Evolutionary conservation across 192 early-diverging fungal genomes (phyloP).

Genomic region (Spinellus fusiger): DNA sequence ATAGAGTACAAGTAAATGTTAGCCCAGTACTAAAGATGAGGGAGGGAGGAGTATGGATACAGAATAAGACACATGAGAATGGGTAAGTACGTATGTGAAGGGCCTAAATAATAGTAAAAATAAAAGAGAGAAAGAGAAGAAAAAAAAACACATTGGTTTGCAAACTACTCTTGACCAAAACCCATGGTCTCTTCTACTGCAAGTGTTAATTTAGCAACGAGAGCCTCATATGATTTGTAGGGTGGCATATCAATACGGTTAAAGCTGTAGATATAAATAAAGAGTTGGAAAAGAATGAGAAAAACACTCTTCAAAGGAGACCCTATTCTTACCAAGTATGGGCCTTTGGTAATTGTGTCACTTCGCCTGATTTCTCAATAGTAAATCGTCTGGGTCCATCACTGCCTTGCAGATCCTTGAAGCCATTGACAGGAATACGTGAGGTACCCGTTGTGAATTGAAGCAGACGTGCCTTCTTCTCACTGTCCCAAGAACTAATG

Average conservation of each 20-base stretch:
- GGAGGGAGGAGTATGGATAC: too few relatives aligned
- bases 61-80: too few relatives aligned
- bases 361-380: slow-evolving; percentile 90
- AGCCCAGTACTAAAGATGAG: too few relatives aligned
- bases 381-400: slow-evolving; percentile 95
- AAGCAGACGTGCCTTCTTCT: slow-evolving; percentile 90
- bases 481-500: slow-evolving; percentile 78
- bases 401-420: slow-evolving; percentile 95
- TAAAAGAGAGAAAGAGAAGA: not conserved
- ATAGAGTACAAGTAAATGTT: too few relatives aligned
- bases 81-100: too few relatives aligned
- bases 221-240: slow-evolving; percentile 77
- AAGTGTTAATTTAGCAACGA: slow-evolving; percentile 56
- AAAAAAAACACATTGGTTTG: not conserved
- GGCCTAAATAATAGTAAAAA: not conserved
- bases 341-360: slow-evolving; percentile 80
- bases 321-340: slow-evolving; percentile 75
- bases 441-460: slow-evolving; percentile 98
- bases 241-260: slow-evolving; percentile 96
- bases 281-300: not conserved
- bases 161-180: slow-evolving; percentile 76
- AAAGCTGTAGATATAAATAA: slow-evolving; percentile 52
- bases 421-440: slow-evolving; percentile 96
- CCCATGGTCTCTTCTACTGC: slow-evolving; percentile 97
- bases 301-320: not conserved